These are phyloP conservation scores for Starmerella roubikii DNA, from an alignment of 805 yeast genomes.

Conservation along the genomic window DNA sequence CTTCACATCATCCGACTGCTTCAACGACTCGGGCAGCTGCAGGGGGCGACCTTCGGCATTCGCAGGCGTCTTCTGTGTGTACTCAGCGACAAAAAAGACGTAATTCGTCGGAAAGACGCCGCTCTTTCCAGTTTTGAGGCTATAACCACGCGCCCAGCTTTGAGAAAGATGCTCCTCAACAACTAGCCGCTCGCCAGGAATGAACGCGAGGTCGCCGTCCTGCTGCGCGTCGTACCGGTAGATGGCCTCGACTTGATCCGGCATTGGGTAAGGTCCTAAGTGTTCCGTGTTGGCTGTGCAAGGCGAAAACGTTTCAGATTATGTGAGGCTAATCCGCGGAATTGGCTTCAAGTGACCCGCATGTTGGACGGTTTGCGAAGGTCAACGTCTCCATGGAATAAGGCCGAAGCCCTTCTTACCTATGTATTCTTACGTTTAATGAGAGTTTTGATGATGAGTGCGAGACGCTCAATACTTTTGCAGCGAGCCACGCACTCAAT, in stretches of 20 bases:
- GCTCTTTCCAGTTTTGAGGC: constrained; percentile 34
- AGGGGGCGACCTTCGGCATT: too few relatives aligned
- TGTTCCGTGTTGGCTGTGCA: background rate
- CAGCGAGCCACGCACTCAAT: too few relatives aligned
- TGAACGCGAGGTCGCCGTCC: constrained; percentile 54
- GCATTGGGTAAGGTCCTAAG: constrained; percentile 6
- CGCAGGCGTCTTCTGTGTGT: too few relatives aligned
- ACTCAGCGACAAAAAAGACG: constrained; percentile 36
- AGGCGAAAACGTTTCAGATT: background rate
- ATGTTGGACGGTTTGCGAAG: too few relatives aligned
- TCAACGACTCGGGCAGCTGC: too few relatives aligned
- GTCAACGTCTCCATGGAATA: too few relatives aligned
- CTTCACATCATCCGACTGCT: too few relatives aligned
- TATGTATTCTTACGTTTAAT: too few relatives aligned
- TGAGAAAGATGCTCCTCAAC: constrained; percentile 60
- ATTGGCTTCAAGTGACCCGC: too few relatives aligned
- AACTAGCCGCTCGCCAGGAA: constrained; percentile 53
- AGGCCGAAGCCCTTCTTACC: too few relatives aligned
- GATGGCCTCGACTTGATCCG: constrained; percentile 43
- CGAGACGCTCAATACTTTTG: too few relatives aligned
- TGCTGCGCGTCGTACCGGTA: constrained; percentile 68
- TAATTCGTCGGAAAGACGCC: constrained; percentile 91
- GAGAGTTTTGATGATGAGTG: too few relatives aligned
- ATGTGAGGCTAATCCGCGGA: background rate
- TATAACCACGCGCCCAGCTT: constrained; percentile 84